Percentiles rank a stretch among this genome's conserved stretches.
These are phyloP conservation scores for Xerocomellus intermedius DNA, from an alignment of 768 basidiomycete genomes.

Conservation along the genomic window DNA sequence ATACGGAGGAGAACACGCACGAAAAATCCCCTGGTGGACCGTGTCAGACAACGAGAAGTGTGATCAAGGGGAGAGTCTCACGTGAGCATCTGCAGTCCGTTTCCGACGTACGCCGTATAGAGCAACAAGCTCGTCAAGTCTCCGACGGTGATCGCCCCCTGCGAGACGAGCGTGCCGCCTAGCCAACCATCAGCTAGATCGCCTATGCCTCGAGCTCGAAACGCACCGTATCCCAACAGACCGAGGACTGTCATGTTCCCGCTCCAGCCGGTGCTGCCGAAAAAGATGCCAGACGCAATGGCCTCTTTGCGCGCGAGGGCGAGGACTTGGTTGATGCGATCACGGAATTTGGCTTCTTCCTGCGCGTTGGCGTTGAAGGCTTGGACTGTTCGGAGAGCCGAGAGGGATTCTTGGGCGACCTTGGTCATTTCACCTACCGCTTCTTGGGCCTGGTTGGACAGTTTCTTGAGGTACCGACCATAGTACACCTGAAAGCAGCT, in stretches of 20 bases:
- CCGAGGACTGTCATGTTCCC: conserved; percentile 90
- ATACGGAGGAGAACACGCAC: conserved; percentile 27
- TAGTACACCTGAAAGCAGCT: conserved; percentile 74
- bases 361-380: conserved; percentile 82
- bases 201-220: neutral
- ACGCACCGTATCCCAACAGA: conserved; percentile 84
- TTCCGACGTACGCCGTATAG: conserved; percentile 89
- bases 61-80: conserved; percentile 34
- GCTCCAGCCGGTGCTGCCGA: conserved; percentile 87
- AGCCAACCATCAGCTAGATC: conserved; percentile 2
- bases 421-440: conserved; percentile 95
- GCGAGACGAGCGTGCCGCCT: conserved; percentile 91
- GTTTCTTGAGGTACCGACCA: conserved; percentile 88
- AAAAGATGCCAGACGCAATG: conserved; percentile 88
- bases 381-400: conserved; percentile 85
- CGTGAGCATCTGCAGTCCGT: conserved; percentile 77
- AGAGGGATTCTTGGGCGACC: conserved; percentile 83
- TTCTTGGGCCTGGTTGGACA: conserved; percentile 91
- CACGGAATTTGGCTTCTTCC: conserved; percentile 75
- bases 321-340: conserved; percentile 64
- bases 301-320: conserved; percentile 82
- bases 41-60: neutral
- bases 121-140: conserved; percentile 86
- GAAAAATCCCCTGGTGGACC: conserved; percentile 35
- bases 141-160: conserved; percentile 86